Evolutionary conservation across 345 rosid species (phyloP), one percentile per base, ranked within the genome.

Genomic region (Toxicodendron radicans): DNA sequence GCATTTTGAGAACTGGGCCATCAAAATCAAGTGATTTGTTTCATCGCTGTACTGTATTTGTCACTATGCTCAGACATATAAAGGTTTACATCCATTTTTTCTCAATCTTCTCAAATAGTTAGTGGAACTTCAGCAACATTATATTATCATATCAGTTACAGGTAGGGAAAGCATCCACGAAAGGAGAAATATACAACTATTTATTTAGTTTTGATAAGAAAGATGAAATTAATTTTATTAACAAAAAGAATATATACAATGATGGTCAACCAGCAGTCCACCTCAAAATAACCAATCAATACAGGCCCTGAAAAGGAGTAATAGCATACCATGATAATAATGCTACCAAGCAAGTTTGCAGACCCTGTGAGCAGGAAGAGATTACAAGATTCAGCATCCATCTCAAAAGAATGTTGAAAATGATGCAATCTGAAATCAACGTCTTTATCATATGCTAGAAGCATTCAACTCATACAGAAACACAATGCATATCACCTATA

Each of bases 291-390:
- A 5, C 43, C 43, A 38, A 38, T 38, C 43, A 38, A 38, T 38
- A 0, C 10, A 38, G 43, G 43, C 43, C 7, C 8, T 38, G 43
- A 38, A 73, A 66, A 65, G 57, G 12, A 61, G 68, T 62, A 70
- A 68, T 18, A 68, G 41, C 83, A 77, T 89, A 95, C 99, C 99
- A 89, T 70, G 97, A 93, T 72, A 95, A 84, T 74, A 95, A 82
- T 77, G 98, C 90, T 52, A 88, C 97, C 89, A 90, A 79, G 80
- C 99, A 95, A 49, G 96, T 91, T 83, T 93, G 99, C 83, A 93
- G 86, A 64, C 99, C 98, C 99, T 93, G 88, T 18, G 74, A 87
- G 81, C 73, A 77, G 20, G 81, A 80, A 79, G 70, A 73, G 4
- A 76, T 65, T 66, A 43, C 73, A 76, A 67, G 53, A 63, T 79